Conservation (phyloP, 768 basidiomycete genomes). For the Podaxis mareebaensis region DNA sequence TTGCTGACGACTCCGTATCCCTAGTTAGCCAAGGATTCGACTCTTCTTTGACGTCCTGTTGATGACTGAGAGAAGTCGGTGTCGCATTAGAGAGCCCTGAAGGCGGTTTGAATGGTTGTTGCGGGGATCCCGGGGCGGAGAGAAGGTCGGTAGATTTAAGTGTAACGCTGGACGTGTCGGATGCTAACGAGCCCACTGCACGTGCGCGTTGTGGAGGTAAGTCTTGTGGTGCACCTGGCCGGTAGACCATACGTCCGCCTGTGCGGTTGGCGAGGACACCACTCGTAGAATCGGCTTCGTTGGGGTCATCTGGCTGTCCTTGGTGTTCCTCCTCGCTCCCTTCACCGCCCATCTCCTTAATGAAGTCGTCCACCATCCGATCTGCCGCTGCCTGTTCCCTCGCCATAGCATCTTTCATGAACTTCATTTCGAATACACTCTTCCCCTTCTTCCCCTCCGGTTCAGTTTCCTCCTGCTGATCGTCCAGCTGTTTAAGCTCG, state of each 20-base stretch:
- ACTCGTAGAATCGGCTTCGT: slow-evolving; percentile 26
- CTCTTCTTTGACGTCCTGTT: slow-evolving; percentile 17
- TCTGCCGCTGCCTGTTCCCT: slow-evolving; percentile 59
- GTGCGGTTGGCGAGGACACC: slow-evolving; percentile 53
- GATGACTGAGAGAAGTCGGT: not conserved
- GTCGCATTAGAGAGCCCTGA: slow-evolving; percentile 11
- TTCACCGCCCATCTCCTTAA: slow-evolving; percentile 60
- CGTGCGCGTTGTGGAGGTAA: not conserved
- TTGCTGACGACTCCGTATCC: slow-evolving; percentile 30
- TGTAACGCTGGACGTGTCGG: slow-evolving; percentile 70
- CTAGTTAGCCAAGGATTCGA: slow-evolving; percentile 82
- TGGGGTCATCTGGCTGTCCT: slow-evolving; percentile 22
- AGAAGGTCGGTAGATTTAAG: slow-evolving; percentile 57
- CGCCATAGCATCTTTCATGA: slow-evolving; percentile 92
- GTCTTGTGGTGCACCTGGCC: slow-evolving; percentile 49
- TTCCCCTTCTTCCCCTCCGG: slow-evolving; percentile 47
- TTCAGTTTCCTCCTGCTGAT: slow-evolving; percentile 26
- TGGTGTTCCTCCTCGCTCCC: slow-evolving; percentile 27
- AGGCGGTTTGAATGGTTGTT: slow-evolving; percentile 19
- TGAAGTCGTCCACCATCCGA: slow-evolving; percentile 70
- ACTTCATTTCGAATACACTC: slow-evolving; percentile 94
- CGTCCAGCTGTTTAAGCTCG: slow-evolving; percentile 60
- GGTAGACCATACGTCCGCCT: slow-evolving; percentile 67
- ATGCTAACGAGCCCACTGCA: slow-evolving; percentile 32
- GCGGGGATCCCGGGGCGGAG: slow-evolving; percentile 41